Evolutionary conservation across 192 early-diverging fungal species (phyloP).

Genomic region (Coemansia sp.): DNA sequence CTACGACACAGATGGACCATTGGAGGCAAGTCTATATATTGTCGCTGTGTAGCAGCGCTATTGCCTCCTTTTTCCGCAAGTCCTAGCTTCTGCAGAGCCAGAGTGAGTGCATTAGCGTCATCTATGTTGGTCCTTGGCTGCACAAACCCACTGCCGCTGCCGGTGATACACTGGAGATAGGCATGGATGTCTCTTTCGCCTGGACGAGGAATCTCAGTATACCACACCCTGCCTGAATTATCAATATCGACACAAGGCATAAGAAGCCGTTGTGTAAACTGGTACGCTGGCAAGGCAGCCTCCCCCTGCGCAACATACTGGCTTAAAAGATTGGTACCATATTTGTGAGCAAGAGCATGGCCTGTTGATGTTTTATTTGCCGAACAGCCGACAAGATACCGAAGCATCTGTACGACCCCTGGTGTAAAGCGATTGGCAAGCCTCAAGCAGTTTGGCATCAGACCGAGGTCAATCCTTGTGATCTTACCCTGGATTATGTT

Average conservation of each 20-base stretch:
- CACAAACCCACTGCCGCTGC: background rate
- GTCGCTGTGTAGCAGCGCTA: background rate
- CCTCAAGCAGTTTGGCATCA: constrained; percentile 77
- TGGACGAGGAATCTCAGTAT: constrained; percentile 22
- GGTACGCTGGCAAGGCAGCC: constrained; percentile 74
- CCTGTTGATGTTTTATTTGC: constrained; percentile 65
- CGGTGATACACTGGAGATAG: constrained; percentile 20
- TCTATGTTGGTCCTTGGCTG: background rate
- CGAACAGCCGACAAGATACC: constrained; percentile 70
- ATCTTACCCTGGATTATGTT: constrained; percentile 81
- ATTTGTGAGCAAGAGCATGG: constrained; percentile 70
- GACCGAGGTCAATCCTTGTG: constrained; percentile 75
- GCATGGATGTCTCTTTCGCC: constrained; percentile 20
- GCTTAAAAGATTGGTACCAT: constrained; percentile 72
- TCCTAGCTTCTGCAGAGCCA: constrained; percentile 27
- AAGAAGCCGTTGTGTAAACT: constrained; percentile 76
- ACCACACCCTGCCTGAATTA: constrained; percentile 9
- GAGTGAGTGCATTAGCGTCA: constrained; percentile 11
- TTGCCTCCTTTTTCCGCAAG: background rate
- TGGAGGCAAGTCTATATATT: constrained; percentile 32
- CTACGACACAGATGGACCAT: constrained; percentile 71
- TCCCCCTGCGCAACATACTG: constrained; percentile 71
- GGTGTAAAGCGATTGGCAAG: constrained; percentile 86
- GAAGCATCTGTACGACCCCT: constrained; percentile 70
- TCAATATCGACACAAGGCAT: constrained; percentile 69